Evolutionary conservation across 768 basidiomycete species (phyloP), one percentile per base, ranked within the genome.

Genomic region (Solioccasus polychromus): DNA sequence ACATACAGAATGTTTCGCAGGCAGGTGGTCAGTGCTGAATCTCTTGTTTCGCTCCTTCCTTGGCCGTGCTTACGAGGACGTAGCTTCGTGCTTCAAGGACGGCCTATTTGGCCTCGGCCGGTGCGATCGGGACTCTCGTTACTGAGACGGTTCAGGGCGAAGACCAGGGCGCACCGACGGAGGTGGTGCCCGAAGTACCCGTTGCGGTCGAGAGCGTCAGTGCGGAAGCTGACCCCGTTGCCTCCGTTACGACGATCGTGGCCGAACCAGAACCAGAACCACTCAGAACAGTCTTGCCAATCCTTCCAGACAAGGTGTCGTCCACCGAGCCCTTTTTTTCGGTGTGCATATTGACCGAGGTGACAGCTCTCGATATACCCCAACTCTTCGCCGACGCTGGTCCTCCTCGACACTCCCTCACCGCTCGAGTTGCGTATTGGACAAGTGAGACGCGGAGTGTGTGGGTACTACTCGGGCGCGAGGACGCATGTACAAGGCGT

Each of bases 291-390:
- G 24, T 58, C 36, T 39, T 61, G 39, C 25, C 48, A 44, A 42
- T 53, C 38, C 52, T 62, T 8, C 55, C 61, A 5, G 61, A 61
- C 44, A 62, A 63, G 52, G 61, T 63, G 34, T 28, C n/a, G 30
- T 39, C 26, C 45, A 17, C 41, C 9, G 10, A 15, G n/a, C n/a
- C 42, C 12, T 2, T 24, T 8, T 31, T 22, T 24, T 24, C n/a
- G 20, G 5, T 22, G 5, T 31, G 24, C n/a, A n/a, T n/a, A n/a
- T n/a, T n/a, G n/a, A n/a, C n/a, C n/a, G n/a, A n/a, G n/a, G n/a
- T n/a, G 8, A n/a, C 10, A 97, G 93, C 80, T 87, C 41, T 80
- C 92, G 22, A 89, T 97, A 69, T 96, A 97, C 71, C 77, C 88
- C 2, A 56, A 64, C 5, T 72, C 79, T 2, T 74, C 75, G 10